Evolutionary conservation across 345 rosid genomes (phyloP), one percentile per base, ranked within the genome.

Genomic region (Litchi chinensis): DNA sequence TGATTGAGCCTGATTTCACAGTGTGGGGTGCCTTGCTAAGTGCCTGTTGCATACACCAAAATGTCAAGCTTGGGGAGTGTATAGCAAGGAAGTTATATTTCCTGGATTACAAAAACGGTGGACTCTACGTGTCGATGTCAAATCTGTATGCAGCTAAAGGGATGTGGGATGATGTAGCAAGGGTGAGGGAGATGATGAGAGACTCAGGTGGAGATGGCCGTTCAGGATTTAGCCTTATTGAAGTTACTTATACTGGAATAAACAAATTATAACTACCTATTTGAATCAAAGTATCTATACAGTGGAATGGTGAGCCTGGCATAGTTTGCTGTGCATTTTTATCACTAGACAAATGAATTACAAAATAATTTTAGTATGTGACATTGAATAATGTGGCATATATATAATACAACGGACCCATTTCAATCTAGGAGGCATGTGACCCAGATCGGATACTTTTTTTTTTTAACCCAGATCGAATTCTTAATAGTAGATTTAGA

Each of bases 21-120:
- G 89, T 95, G 43, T 93, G 95, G 96, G 95, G 93, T 71, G 93
- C 97, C 82, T 83, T 94, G 82, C 91, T 93, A 13, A 81, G 84
- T 66, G 90, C 89, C 4, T 94, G 96, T 69, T 89, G 89, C 80
- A 79, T 91, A 71, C 90, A 90, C 69, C 90, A 86, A 81, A 89
- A 91, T 86, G 79, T 84, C 67, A 85, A 82, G 86, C 87, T 95
- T 41, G 98, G 97, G 71, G 96, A 93, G 78, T 93, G 82, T 79
- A 76, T 91, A 79, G 93, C 97, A 77, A 93, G 88, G 90, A 93
- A 89, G 79, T 40, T 91, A 52, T 88, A 88, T 76, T 84, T 91
- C 72, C 70, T 89, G 89, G 96, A 93, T 82, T 74, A 80, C 69
- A 81, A 73, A 74, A 89, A 90, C 67, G 93, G 97, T 26, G 98